Evolutionary conservation across 2,329 filamentous ascomycete genomes (phyloP), one percentile per base, ranked within the genome.

Genomic region (Lachnellula willkommii): DNA sequence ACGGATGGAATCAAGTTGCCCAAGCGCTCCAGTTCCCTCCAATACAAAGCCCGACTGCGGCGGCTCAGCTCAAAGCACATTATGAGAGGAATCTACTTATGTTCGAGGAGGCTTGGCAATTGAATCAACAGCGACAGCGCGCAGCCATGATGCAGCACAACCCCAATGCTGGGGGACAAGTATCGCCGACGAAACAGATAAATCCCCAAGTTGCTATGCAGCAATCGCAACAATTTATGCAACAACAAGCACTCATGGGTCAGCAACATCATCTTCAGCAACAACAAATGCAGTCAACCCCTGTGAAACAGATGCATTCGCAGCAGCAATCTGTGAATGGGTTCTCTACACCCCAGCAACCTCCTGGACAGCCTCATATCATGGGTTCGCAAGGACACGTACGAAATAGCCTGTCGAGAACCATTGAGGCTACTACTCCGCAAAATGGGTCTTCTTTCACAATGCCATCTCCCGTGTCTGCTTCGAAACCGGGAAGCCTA

Each of bases 81-180:
- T 95, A 94, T 70, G 86, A 91, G 65, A 79, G 82, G 37, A 91
- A 92, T 62, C 74, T 96, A 5, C 74, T 81, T 26, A 81, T 85
- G 35, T 96, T 95, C 61, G 92, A 96, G 69, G 82, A 85, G 57
- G 81, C 80, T 2, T 88, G 81, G 75, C 68, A 79, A 37, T 75
- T 77, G 36, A 80, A 81, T 63, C 82, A 76, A 61, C 76, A 75
- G 26, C 74, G 77, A 45, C 77, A 78, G 53, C 65, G 63, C 52
- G 60, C 59, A 24, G 65, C 56, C 24, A 65, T 66, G 61, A 63
- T 64, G 59, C 62, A 66, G 32, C 65, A 63, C 45, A 64, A 62
- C 52, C 55, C 54, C 32, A 64, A 56, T 58, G 59, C 65, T 45
- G 53, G 57, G 76, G 81, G 57, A 12, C 53, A 74, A 70, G 48